Evolutionary conservation across 2,329 filamentous ascomycete genomes (phyloP), one percentile per base, ranked within the genome.

Genomic region (Celoporthe dispersa): DNA sequence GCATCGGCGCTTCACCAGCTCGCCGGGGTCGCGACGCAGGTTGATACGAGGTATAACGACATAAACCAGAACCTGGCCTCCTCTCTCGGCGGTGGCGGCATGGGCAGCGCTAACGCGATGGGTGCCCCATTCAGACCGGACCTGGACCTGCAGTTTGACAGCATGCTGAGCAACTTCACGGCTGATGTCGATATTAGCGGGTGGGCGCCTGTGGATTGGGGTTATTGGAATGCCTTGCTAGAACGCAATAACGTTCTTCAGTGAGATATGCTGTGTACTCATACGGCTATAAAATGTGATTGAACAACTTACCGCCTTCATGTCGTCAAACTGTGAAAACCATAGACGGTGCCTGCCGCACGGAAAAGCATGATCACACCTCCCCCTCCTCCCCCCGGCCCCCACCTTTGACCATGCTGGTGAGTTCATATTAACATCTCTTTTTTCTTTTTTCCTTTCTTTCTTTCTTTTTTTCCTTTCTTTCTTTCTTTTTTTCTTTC

Each of bases 181-280:
- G 67, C 63, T 5, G 71, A 72, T 19, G 60, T 71, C 22, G 71
- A 69, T 19, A 39, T 69, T 14, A 64, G 64, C 12, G 71, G 69
- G 3, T 70, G 66, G 66, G 69, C 57, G 1, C 69, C 69, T 44
- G 67, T 72, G 31, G 66, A 72, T 33, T 72, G 71, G 71, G 69
- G 63, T 25, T 71, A 69, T 7, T 72, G 71, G 71, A 67, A 72
- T 35, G 69, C 64, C 39, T 61, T 72, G 39, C n/a, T 72, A 8
- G 69, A 71, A 37, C 69, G 69, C 19, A 71, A 72, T 25, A 72
- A 72, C 16, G 68, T 71, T 1, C 51, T 72, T 14, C 67, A 68
- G 25, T 72, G 39, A 71, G 12, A 39, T n/a, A 1, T 37, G 8
- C 28, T 19, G 14, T 19, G 2, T 44, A 19, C 22, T 12, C 22